Base-by-base conservation (phyloP, 371 early-diverging fungal species). In the Chytridiales sp. region DNA sequence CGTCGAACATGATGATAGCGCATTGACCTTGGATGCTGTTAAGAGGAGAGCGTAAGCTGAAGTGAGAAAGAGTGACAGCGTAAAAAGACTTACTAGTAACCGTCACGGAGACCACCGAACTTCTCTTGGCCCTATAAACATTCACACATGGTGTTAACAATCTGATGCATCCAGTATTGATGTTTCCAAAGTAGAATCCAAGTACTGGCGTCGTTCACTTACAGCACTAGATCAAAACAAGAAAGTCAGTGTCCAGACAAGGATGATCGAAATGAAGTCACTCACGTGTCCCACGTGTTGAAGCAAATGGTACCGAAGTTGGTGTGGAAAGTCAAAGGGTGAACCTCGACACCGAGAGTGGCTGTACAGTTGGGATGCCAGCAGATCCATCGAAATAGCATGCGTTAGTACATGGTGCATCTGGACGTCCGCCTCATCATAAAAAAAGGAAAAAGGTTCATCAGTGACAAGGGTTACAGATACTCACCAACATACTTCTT, bases 1-100 rank as follows among this genome's bases (percentile, higher is more conserved):
- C 98, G 79, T 99, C 99, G 74, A 99, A 99, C 96, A 99, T 98
- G 84, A 99, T 99, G 76, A 99, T 98, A 62, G 94, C 99, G 77
- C 99, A 99, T 78, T 99, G 93, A 68, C 99, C 99, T 69, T 90
- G 91, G 72, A 99, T 97, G 83, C 90, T 90, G 56, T 38, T 9
- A 1, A 29, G 34, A 29, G 19, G 32, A 13, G 35, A 21, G 39
- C 44, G 32, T 11, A 54, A 42, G 15, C 32, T 21, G 32, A n/a
- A 15, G 22, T 15, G 8, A 9, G 17, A n/a, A 15, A 19, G 53
- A 38, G 39, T 24, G 29, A 51, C 22, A 39, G 1, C 22, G 59
- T 3, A 34, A 31, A 35, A 44, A 36, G 38, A 82, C 86, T 67
- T 85, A 92, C 91, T 99, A 99, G 85, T 99, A 99, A 68, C 98